phyloP scores from a whole-genome alignment of 345 rosid species.

The Fremontodendron californicum region DNA sequence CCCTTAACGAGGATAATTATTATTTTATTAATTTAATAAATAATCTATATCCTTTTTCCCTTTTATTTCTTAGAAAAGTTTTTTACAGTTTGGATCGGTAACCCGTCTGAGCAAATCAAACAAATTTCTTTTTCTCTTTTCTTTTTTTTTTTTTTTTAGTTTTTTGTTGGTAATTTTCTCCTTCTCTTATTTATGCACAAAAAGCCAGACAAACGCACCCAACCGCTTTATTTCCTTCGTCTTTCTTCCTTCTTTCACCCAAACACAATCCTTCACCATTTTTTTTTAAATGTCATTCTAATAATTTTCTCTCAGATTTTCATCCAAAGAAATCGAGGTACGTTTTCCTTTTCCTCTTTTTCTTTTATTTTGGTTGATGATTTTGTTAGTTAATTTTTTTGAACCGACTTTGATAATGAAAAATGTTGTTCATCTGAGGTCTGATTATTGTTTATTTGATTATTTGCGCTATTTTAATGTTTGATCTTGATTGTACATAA shows the following conservation, averaged over 20 bases:
- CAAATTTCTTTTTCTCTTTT: not conserved
- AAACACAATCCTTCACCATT: not conserved
- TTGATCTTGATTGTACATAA: conserved; percentile 15
- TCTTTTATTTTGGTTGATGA: not conserved
- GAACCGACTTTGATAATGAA: not conserved
- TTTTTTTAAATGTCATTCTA: not conserved
- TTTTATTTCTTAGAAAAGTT: not conserved
- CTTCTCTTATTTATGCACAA: conserved; percentile 15
- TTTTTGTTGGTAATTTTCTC: conserved; percentile 10
- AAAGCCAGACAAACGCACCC: conserved; percentile 12
- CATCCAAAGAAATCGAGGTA: conserved; percentile 16
- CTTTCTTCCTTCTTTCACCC: not conserved
- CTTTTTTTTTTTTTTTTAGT: not conserved
- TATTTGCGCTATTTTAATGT: not conserved
- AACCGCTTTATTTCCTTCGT: conserved; percentile 19
- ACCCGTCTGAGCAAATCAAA: conserved; percentile 22
- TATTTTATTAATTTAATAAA: no score
- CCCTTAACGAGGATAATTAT: no score
- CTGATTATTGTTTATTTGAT: conserved; percentile 18
- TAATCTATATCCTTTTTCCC: no score
- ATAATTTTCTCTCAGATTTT: not conserved
- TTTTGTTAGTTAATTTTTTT: not conserved
- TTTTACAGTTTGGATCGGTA: conserved; percentile 21
- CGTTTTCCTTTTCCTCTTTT: not conserved
- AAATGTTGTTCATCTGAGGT: not conserved